Conservation (phyloP, 2,329 filamentous ascomycete species). For the Ascochyta rabiei region DNA sequence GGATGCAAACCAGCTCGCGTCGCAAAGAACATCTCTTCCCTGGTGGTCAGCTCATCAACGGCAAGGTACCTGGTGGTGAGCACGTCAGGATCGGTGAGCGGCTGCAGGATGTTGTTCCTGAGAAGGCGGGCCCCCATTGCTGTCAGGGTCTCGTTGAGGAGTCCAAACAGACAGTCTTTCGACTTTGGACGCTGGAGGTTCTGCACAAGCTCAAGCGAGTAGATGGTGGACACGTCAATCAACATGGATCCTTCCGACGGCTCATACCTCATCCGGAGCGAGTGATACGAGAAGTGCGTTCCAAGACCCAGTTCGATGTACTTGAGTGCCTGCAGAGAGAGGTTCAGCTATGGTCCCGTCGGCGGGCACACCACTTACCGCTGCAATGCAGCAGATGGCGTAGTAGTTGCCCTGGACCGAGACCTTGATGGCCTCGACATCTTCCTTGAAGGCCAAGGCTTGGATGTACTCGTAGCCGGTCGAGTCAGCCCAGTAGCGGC, state of each 20-base stretch:
- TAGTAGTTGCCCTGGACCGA: slow-evolving; percentile 84
- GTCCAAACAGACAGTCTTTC: slow-evolving; percentile 79
- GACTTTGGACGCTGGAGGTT: slow-evolving; percentile 81
- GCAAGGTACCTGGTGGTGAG: slow-evolving; percentile 79
- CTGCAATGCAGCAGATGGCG: slow-evolving; percentile 82
- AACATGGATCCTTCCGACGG: slow-evolving; percentile 93
- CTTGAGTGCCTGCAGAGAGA: slow-evolving; percentile 73
- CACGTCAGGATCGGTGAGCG: slow-evolving; percentile 73
- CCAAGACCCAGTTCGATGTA: slow-evolving; percentile 75
- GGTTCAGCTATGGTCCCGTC: slow-evolving; percentile 3
- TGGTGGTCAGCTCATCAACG: slow-evolving; percentile 78
- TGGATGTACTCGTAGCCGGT: slow-evolving; percentile 79
- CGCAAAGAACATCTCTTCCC: slow-evolving; percentile 83
- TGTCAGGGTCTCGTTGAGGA: slow-evolving; percentile 84
- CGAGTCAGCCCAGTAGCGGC: slow-evolving; percentile 82
- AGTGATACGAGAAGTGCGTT: slow-evolving; percentile 75
- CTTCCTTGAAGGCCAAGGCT: slow-evolving; percentile 77
- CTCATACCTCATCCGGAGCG: slow-evolving; percentile 83
- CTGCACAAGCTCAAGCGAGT: slow-evolving; percentile 86
- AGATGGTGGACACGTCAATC: slow-evolving; percentile 88
- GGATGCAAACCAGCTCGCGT: slow-evolving; percentile 66
- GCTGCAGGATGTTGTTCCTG: slow-evolving; percentile 85
- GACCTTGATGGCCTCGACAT: slow-evolving; percentile 80
- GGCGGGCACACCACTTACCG: slow-evolving; percentile 68
- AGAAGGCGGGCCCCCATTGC: slow-evolving; percentile 88